Percentiles rank a stretch among this genome's conserved stretches.
These are phyloP conservation scores for Trametes sanguinea DNA, from an alignment of 768 basidiomycete genomes.

Conservation along the genomic window DNA sequence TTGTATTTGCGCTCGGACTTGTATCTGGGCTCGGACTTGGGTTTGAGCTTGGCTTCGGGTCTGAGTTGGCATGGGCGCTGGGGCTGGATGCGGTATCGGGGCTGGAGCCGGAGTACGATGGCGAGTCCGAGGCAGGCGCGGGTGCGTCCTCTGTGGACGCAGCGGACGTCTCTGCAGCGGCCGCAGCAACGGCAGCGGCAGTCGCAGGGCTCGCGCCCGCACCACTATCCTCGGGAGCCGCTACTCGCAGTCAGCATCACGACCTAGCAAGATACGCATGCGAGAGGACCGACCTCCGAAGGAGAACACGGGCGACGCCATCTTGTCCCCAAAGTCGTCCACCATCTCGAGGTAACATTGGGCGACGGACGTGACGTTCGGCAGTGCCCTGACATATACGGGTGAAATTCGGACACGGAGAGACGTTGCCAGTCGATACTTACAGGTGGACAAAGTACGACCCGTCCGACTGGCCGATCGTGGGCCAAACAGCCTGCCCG, in stretches of 20 bases:
- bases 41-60: too few relatives aligned
- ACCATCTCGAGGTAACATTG: slow-evolving; percentile 34
- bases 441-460: slow-evolving; percentile 32
- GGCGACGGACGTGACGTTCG: slow-evolving; percentile 28
- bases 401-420: not conserved
- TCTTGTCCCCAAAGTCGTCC: slow-evolving; percentile 31
- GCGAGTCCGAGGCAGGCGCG: not conserved
- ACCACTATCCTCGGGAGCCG: too few relatives aligned
- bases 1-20: too few relatives aligned
- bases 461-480: slow-evolving; percentile 28
- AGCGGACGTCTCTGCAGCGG: not conserved
- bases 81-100: too few relatives aligned
- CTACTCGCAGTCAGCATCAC: too few relatives aligned
- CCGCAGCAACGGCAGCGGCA: not conserved
- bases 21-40: too few relatives aligned
- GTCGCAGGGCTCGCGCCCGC: too few relatives aligned
- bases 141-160: not conserved
- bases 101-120: too few relatives aligned
- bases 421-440: not conserved
- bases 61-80: too few relatives aligned
- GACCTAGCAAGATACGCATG: too few relatives aligned
- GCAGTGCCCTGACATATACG: slow-evolving; percentile 21
- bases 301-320: slow-evolving; percentile 34
- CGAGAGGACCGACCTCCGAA: slow-evolving; percentile 30
- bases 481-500: slow-evolving; percentile 32